Evolutionary conservation across 345 rosid genomes (phyloP).

Genomic region (Conringia planisiliqua): DNA sequence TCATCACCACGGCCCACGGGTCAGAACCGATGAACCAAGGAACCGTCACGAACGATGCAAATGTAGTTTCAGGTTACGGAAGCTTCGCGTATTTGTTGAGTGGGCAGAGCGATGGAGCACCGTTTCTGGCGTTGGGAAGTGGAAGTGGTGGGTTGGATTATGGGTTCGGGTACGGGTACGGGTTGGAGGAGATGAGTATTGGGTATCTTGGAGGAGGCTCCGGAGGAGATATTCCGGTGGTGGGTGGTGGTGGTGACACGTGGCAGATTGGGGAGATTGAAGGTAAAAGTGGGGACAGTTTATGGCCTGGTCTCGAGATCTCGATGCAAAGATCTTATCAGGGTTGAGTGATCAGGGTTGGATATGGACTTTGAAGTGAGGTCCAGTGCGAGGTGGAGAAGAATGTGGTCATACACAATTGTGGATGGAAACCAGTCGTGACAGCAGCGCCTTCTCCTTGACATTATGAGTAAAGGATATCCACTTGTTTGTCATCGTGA

Average conservation of each 20-base stretch:
- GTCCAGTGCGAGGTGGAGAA: too few species aligned
- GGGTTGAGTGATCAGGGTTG: too few species aligned
- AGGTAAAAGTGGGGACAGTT: slow-evolving; percentile 53
- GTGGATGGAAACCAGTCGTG: too few species aligned
- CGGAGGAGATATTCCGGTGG: slow-evolving; percentile 16
- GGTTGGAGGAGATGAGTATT: slow-evolving; percentile 59
- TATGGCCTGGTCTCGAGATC: slow-evolving; percentile 87
- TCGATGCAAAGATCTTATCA: slow-evolving; percentile 74
- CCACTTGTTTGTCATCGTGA: too few species aligned
- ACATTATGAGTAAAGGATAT: too few species aligned
- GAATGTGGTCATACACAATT: too few species aligned
- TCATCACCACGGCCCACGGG: slow-evolving; percentile 31
- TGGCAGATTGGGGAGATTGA: slow-evolving; percentile 71
- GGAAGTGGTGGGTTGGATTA: slow-evolving; percentile 19
- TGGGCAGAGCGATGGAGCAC: slow-evolving; percentile 50
- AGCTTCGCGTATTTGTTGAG: slow-evolving; percentile 71
- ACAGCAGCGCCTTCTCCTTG: too few species aligned
- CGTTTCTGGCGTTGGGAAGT: slow-evolving; percentile 52
- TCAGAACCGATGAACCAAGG: background rate
- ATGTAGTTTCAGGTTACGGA: slow-evolving; percentile 27
- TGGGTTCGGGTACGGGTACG: slow-evolving; percentile 57
- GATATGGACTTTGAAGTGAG: too few species aligned
- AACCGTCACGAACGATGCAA: slow-evolving; percentile 14
- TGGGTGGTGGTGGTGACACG: slow-evolving; percentile 40
- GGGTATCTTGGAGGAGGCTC: slow-evolving; percentile 40